Conservation (phyloP, 2,329 filamentous ascomycete genomes). For the Trematosphaeria pertusa region DNA sequence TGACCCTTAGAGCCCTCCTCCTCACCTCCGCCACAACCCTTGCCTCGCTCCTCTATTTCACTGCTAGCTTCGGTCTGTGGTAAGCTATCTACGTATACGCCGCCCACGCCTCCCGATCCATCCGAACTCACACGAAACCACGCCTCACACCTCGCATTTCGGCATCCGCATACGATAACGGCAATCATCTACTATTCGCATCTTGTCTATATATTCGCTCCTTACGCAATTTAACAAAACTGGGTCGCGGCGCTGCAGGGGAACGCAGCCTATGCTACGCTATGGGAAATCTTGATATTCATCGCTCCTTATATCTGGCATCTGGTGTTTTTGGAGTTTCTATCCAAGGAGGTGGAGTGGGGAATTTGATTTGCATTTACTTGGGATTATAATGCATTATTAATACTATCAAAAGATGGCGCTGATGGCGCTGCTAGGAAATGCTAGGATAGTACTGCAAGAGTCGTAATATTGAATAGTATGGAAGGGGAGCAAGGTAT, state of each 20-base stretch:
- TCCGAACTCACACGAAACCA: background rate
- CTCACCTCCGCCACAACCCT: conserved; percentile 64
- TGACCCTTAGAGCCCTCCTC: conserved; percentile 63
- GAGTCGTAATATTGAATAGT: conserved; percentile 5
- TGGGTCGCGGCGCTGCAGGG: conserved; percentile 1
- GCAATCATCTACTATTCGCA: conserved; percentile 18
- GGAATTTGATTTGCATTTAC: conserved; percentile 7
- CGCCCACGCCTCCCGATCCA: background rate
- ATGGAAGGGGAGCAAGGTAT: background rate
- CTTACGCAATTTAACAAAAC: conserved; percentile 18
- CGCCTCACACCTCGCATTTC: background rate
- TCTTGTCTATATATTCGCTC: conserved; percentile 23
- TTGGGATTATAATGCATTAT: conserved; percentile 7
- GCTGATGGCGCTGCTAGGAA: background rate
- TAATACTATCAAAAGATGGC: conserved; percentile 8
- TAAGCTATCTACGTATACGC: conserved; percentile 21
- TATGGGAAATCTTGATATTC: conserved; percentile 2
- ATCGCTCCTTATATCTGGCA: conserved; percentile 4
- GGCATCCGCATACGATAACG: conserved; percentile 19
- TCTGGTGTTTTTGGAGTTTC: conserved; percentile 10
- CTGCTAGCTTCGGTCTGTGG: conserved; percentile 52
- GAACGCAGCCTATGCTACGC: conserved; percentile 8
- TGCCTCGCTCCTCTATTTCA: conserved; percentile 63
- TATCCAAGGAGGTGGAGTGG: background rate
- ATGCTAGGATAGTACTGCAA: background rate